Evolutionary conservation across 2,329 filamentous ascomycete species (phyloP), one percentile per base, ranked within the genome.

Genomic region (Byssoonygena ceratinophila): DNA sequence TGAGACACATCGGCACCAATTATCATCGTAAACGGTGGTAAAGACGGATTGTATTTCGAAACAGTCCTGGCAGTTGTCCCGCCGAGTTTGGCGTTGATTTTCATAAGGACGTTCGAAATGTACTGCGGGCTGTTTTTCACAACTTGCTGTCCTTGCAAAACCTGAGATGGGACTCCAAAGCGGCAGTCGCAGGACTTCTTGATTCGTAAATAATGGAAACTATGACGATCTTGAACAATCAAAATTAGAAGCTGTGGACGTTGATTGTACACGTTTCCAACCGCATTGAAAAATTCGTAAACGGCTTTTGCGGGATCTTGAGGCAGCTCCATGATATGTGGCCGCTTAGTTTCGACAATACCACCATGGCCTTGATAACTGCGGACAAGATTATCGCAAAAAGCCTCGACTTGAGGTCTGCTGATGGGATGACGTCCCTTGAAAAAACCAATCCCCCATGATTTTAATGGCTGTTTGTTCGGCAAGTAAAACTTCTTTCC

Each of bases 1-100:
- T 98, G 92, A 3, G 89, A 94, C 0, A 98, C 86, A 65, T 98
- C 92, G 0, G 87, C 84, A 20, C 91, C 92, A 54, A 98, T 84
- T 45, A 96, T 81, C 77, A 95, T 84, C 0, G 88, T 92, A 0
- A 57, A 60, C 45, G 67, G 63, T 46, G 67, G 63, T 20, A 68
- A 41, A 11, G 68, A 62, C 61, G 68, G 48, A 63, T 64, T 41
- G 66, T 74, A 49, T 72, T 64, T 65, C 2, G 70, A 64, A n/a
- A 74, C 60, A 1, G 73, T 74, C 47, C 74, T 68, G 55, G 71
- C 82, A 0, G 88, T 96, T 0, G 80, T 78, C 4, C 92, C 92
- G 12, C 92, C 92, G 1, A 98, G 78, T 73, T 98, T 98, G 2
- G 87, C 85, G 61, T 98, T 97, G 59, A 98, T 82, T 73, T 98